Conservation (phyloP, 179 eudicot species). For the Heliamphora pulchella region DNA sequence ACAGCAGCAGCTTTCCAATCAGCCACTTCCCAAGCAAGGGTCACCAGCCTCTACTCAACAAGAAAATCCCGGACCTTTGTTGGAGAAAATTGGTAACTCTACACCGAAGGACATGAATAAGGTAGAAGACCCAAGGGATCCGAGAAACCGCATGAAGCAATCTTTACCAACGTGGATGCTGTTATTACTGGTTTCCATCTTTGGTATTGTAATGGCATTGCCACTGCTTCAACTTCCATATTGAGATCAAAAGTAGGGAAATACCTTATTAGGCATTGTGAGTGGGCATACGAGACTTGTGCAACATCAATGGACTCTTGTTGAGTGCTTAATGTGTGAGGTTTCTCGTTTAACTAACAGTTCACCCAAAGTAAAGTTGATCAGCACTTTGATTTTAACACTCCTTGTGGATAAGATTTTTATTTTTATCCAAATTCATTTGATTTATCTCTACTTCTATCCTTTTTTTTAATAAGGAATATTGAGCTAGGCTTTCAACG, state of each 20-base stretch:
- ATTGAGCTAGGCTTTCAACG: no score
- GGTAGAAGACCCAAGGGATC: conserved; percentile 32
- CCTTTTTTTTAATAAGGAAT: no score
- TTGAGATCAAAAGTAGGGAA: no score
- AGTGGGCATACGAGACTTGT: no score
- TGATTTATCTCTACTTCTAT: no score
- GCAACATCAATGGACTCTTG: background rate
- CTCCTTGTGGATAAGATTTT: no score
- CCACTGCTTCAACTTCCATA: conserved; percentile 78
- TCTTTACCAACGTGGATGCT: conserved; percentile 68
- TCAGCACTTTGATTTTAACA: no score
- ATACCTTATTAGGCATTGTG: no score
- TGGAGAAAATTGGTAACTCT: conserved; percentile 26
- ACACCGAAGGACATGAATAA: conserved; percentile 26
- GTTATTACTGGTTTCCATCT: conserved; percentile 50
- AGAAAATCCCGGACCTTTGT: conserved; percentile 26
- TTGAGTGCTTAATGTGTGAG: no score
- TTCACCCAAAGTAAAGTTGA: no score
- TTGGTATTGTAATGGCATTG: conserved; percentile 75
- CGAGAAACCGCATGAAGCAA: conserved; percentile 35
- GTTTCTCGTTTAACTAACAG: no score
- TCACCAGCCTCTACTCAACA: conserved; percentile 26
- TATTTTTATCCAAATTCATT: no score
- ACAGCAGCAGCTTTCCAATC: conserved; percentile 50
- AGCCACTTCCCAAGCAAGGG: conserved; percentile 32